Conservation (phyloP, 441 rosid species). For the Sinapis alba region DNA sequence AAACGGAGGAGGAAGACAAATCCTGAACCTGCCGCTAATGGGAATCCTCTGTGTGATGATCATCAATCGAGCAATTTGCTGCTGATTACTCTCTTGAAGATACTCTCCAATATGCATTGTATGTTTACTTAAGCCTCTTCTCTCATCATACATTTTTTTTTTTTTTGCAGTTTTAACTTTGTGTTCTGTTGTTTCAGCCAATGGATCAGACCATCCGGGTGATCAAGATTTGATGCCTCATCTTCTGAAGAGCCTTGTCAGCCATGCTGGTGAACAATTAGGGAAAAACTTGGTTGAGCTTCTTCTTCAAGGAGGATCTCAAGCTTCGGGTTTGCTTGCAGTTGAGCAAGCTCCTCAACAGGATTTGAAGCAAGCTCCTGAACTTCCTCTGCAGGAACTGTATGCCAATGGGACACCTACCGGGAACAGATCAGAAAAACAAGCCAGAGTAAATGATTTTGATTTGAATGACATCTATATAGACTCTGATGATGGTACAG, state of each 20-base stretch:
- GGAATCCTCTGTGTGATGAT: conserved; percentile 63
- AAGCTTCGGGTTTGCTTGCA: conserved; percentile 48
- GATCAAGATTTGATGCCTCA: conserved; percentile 80
- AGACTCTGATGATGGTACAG: conserved; percentile 83
- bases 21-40: conserved; percentile 59
- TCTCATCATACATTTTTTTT: neutral
- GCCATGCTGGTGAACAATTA: conserved; percentile 54
- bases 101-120: conserved; percentile 88
- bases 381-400: conserved; percentile 48
- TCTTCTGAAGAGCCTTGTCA: conserved; percentile 76
- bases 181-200: conserved; percentile 58
- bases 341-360: conserved; percentile 44
- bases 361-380: conserved; percentile 50
- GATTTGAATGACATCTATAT: conserved; percentile 85
- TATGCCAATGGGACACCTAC: conserved; percentile 41
- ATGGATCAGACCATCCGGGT: conserved; percentile 58
- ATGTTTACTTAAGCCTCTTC: conserved; percentile 34
- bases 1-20: conserved; percentile 92
- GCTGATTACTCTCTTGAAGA: conserved; percentile 75
- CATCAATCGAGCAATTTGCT: conserved; percentile 80
- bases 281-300: conserved; percentile 62
- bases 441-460: conserved; percentile 73
- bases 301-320: conserved; percentile 63
- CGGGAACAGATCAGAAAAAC: conserved; percentile 46
- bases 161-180: conserved; percentile 3